Evolutionary conservation across 1,139 yeast species (phyloP), one percentile per base, ranked within the genome.

Genomic region (Scheffersomyces titani): DNA sequence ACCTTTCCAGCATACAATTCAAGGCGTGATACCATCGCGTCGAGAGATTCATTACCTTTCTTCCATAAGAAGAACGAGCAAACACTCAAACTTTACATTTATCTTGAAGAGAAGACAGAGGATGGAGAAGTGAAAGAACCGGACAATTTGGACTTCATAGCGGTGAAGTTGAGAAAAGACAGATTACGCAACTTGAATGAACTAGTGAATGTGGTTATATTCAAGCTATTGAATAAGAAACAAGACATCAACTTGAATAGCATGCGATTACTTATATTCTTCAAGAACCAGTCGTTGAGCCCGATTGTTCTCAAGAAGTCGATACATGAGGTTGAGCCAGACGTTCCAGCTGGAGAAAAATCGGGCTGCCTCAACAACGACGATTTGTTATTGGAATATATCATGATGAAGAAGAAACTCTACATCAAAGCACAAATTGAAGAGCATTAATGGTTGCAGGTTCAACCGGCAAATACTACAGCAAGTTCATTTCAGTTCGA

Each of bases 151-250:
- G 68, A 66, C 20, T 59, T 59, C 13, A 58, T 69, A 13, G 64
- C 69, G 0, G 55, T 75, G 13, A 66, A 68, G 56, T 60, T 75
- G 52, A 65, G 70, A 20, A 75, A 74, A 56, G 75, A 71, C 53
- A 66, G 64, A 56, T 64, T 74, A 30, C 55, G 57, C 16, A 64
- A 62, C 53, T 54, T 73, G 48, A 58, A 68, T 51, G 76, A 75
- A 54, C 65, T 75, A 46, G 61, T 67, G 44, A 65, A 71, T 51
- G 69, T 71, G 13, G 64, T 75, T 18, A 54, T 66, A 44, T 63
- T 59, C 56, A 65, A 67, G 52, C 58, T 71, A 5, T 57, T 70
- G 56, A 60, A 64, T 30, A 60, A 62, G 50, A 57, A 56, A 46
- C 65, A 61, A 40, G 62, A 65, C 45, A 49, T 64, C 22, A 59